Evolutionary conservation across 2,329 filamentous ascomycete genomes (phyloP), one percentile per base, ranked within the genome.

Genomic region (Leptosphaerulina australis): DNA sequence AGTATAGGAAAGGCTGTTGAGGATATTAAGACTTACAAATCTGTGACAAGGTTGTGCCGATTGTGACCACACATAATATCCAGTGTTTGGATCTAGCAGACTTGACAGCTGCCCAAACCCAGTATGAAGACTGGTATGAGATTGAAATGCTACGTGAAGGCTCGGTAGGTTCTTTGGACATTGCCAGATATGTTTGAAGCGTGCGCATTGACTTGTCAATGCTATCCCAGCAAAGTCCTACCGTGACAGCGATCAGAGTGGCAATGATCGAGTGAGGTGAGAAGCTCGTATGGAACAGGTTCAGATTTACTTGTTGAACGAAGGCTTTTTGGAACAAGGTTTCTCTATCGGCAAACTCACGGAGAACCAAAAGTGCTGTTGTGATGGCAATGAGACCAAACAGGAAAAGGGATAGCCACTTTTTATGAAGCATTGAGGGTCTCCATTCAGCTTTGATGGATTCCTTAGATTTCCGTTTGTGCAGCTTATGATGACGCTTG

Each of bases 201-300:
- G 34, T 45, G n/a, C 62, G 54, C 25, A 63, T 38, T 3, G 51
- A 30, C 25, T 49, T 51, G 24, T 65, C 62, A 4, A 65, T 36
- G 1, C 26, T 36, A 24, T 60, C 60, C 62, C 62, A 66, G 39
- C 51, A 63, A 7, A 66, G 38, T 21, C 52, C 51, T 5, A 66
- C 20, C 2, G 26, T 28, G 4, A 64, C 49, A 22, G 54, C 55
- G 3, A 62, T n/a, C 4, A 59, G 20, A 3, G 62, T 59, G 3
- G 62, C 55, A 7, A 58, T 47, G 17, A 64, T 43, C 1, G 59
- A 63, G 22, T 53, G 47, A 4, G 62, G 59, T 11, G 58, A 54
- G 29, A 62, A 53, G 9, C 29, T 55, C 2, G 40, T 28, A 24
- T 45, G 40, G 35, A 46, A 50, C 0, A 41, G 14, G 5, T 47